These are phyloP conservation scores for Carnegiea gigantea DNA, from an alignment of 179 eudicot species.

Conservation along the genomic window DNA sequence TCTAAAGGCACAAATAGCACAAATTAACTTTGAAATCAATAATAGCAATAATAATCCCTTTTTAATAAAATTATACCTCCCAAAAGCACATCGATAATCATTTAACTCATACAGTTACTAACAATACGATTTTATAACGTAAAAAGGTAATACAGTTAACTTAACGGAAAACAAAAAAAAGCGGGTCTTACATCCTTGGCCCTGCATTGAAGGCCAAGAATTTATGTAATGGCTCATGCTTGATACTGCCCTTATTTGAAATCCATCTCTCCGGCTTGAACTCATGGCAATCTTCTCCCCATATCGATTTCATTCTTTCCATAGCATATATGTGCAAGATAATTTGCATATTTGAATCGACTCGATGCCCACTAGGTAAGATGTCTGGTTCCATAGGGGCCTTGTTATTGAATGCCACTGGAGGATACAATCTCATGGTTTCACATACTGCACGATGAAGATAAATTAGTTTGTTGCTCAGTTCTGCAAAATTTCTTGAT, in stretches of 20 bases:
- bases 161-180: no score
- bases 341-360: conserved; percentile 23
- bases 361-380: conserved; percentile 44
- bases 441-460: conserved; percentile 40
- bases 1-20: no score
- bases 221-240: neutral
- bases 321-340: conserved; percentile 33
- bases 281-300: conserved; percentile 46
- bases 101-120: no score
- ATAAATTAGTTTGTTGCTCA: conserved; percentile 27
- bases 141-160: no score
- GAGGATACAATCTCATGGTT: conserved; percentile 39
- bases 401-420: conserved; percentile 36
- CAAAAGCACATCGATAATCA: no score
- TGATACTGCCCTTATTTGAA: neutral
- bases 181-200: no score
- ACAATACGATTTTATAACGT: no score
- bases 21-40: no score
- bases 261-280: conserved; percentile 50
- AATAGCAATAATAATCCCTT: no score
- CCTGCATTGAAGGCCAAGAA: no score
- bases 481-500: neutral
- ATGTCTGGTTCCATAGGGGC: conserved; percentile 25
- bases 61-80: no score
- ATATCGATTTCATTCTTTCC: conserved; percentile 19